Evolutionary conservation across 2,329 filamentous ascomycete genomes (phyloP).

Genomic region (Colletotrichum musae): DNA sequence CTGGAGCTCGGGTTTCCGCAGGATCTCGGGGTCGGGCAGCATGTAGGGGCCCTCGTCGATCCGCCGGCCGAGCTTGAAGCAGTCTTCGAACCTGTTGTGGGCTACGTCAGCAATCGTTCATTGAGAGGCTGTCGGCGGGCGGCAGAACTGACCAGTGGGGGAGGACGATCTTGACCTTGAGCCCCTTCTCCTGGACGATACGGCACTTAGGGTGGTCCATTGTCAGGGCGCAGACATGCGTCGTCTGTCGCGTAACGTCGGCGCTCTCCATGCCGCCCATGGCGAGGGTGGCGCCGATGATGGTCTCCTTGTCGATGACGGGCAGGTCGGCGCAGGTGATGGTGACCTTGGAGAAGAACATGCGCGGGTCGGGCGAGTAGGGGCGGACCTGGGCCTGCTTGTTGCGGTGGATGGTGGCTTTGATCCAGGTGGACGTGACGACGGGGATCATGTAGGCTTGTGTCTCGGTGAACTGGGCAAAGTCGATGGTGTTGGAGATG

Average conservation of each 20-base stretch:
- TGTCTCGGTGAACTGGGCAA: slow-evolving; percentile 85
- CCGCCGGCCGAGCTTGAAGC: slow-evolving; percentile 90
- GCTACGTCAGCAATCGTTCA: slow-evolving; percentile 41
- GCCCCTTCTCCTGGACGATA: slow-evolving; percentile 73
- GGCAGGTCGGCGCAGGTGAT: slow-evolving; percentile 90
- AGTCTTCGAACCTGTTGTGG: slow-evolving; percentile 90
- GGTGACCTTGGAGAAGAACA: slow-evolving; percentile 90
- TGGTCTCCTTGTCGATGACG: slow-evolving; percentile 89
- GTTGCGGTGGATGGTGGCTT: slow-evolving; percentile 75
- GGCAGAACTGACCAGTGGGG: slow-evolving; percentile 81
- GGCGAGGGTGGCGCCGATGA: slow-evolving; percentile 89
- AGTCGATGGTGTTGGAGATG: slow-evolving; percentile 85
- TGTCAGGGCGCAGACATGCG: slow-evolving; percentile 88
- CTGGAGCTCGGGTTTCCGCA: slow-evolving; percentile 71
- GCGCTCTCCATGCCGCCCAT: slow-evolving; percentile 87
- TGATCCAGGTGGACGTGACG: slow-evolving; percentile 86
- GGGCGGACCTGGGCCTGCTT: slow-evolving; percentile 85
- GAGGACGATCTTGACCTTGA: slow-evolving; percentile 86
- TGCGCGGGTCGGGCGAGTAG: slow-evolving; percentile 89
- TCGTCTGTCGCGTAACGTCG: slow-evolving; percentile 80
- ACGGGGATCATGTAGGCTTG: slow-evolving; percentile 86
- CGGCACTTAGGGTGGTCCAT: slow-evolving; percentile 81
- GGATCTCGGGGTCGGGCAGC: slow-evolving; percentile 87
- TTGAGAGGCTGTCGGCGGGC: no score
- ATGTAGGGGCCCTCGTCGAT: slow-evolving; percentile 91